phyloP scores from a whole-genome alignment of 202 grass and related monocot genomes.

The Miscanthus sacchariflorus region DNA sequence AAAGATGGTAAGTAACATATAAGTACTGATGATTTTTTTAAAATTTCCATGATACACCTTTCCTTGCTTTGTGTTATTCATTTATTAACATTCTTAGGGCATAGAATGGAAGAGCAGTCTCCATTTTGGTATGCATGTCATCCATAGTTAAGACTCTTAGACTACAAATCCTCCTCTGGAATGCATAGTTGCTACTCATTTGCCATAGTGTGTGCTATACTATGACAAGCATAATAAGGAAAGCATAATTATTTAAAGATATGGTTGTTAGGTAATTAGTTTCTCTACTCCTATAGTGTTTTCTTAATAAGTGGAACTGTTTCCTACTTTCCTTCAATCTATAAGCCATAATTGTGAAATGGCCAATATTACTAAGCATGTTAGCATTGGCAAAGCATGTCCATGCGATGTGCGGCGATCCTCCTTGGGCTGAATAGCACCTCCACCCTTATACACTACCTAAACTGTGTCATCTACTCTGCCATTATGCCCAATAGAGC shows the following conservation, averaged over 20 bases:
- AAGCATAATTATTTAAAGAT: not conserved
- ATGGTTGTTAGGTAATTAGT: constrained; percentile 7
- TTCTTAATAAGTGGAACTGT: not conserved
- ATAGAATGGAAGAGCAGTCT: not conserved
- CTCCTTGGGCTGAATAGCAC: not conserved
- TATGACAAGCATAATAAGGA: not conserved
- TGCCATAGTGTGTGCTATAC: not conserved
- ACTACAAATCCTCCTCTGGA: not conserved
- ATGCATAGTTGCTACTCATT: not conserved
- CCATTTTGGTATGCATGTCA: not conserved
- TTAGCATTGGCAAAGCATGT: not conserved
- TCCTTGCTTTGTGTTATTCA: not conserved
- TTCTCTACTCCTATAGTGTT: not conserved
- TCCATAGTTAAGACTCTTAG: not conserved
- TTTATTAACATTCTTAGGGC: not conserved
- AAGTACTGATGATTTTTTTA: constrained; percentile 18
- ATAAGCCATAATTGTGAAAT: not conserved
- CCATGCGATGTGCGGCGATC: not conserved
- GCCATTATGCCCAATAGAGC: not conserved
- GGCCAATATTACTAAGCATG: not conserved
- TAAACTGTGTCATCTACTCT: not conserved
- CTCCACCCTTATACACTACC: not conserved
- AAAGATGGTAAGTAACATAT: constrained; percentile 62
- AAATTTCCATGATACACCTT: not conserved
- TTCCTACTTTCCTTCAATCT: not conserved